A percentile compares a stretch with the other conserved stretches of the same genome.
Evolutionary conservation across 1,284 basidiomycete genomes (phyloP).

Genomic region (Cutaneotrichosporon curvatum): DNA sequence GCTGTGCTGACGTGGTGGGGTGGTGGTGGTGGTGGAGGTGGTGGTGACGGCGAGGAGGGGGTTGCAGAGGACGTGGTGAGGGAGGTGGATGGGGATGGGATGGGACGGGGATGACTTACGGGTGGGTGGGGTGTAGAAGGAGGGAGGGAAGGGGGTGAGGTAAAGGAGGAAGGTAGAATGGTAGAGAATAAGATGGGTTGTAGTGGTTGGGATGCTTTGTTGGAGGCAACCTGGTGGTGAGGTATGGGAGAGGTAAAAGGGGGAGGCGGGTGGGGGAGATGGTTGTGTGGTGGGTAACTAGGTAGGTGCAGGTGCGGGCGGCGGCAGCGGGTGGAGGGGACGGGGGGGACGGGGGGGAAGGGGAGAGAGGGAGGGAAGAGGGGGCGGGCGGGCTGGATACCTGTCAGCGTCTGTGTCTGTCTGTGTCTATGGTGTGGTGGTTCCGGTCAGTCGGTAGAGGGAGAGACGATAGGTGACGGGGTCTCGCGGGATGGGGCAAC

Average conservation of each 20-base stretch:
- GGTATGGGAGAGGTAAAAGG: background rate
- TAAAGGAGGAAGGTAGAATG: constrained; percentile 2
- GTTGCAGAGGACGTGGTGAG: too few species aligned
- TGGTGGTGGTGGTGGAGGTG: too few species aligned
- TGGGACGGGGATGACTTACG: background rate
- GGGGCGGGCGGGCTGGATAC: background rate
- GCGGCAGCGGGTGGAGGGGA: background rate
- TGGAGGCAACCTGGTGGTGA: background rate
- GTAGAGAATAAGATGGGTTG: constrained; percentile 3
- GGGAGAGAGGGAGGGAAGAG: background rate
- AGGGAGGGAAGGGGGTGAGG: too few species aligned
- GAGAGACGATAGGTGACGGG: too few species aligned
- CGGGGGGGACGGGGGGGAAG: background rate
- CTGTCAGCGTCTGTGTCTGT: too few species aligned
- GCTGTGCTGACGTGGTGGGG: too few species aligned
- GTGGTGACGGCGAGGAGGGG: too few species aligned
- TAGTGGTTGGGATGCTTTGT: constrained; percentile 1
- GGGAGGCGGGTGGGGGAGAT: background rate
- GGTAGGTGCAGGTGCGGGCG: background rate
- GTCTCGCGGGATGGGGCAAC: too few species aligned
- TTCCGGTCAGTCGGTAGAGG: too few species aligned
- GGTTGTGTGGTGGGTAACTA: background rate
- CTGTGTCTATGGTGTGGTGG: too few species aligned
- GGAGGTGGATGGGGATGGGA: background rate
- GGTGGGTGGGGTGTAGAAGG: too few species aligned